Evolutionary conservation across 192 early-diverging fungal species (phyloP).

Genomic region (Coemansia asiatica): DNA sequence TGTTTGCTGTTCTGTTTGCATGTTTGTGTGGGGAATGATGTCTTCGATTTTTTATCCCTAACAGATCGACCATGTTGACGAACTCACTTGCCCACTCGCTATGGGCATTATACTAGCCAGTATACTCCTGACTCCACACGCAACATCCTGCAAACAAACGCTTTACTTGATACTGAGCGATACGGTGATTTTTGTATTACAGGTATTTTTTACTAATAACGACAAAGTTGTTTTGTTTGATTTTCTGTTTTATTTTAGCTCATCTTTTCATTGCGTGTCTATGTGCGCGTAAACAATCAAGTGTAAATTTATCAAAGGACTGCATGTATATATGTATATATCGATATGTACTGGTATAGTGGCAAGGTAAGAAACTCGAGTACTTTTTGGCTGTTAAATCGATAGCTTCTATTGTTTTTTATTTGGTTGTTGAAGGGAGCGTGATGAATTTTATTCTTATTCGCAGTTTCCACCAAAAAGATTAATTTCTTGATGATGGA

Average conservation of each 20-base stretch:
- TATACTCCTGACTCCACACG: conserved; percentile 38
- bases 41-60: conserved; percentile 46
- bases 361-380: neutral
- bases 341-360: neutral
- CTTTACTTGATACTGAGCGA: too few relatives aligned
- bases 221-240: too few relatives aligned
- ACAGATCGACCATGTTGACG: conserved; percentile 53
- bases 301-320: neutral
- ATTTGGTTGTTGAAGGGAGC: neutral
- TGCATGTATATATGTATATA: conserved; percentile 4
- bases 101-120: conserved; percentile 57
- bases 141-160: neutral
- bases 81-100: conserved; percentile 45
- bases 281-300: neutral
- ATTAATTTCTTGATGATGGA: conserved; percentile 31
- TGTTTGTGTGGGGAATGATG: conserved; percentile 35
- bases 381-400: neutral
- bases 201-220: neutral
- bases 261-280: too few relatives aligned
- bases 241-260: too few relatives aligned
- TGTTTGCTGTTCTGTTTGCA: neutral
- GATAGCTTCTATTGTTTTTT: neutral
- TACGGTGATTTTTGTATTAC: neutral
- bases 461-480: conserved; percentile 58
- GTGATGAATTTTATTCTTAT: conserved; percentile 37